A percentile compares a stretch with the other conserved stretches of the same genome.
Evolutionary conservation across 2,329 filamentous ascomycete species (phyloP).

Genomic region (Claviceps sp.): DNA sequence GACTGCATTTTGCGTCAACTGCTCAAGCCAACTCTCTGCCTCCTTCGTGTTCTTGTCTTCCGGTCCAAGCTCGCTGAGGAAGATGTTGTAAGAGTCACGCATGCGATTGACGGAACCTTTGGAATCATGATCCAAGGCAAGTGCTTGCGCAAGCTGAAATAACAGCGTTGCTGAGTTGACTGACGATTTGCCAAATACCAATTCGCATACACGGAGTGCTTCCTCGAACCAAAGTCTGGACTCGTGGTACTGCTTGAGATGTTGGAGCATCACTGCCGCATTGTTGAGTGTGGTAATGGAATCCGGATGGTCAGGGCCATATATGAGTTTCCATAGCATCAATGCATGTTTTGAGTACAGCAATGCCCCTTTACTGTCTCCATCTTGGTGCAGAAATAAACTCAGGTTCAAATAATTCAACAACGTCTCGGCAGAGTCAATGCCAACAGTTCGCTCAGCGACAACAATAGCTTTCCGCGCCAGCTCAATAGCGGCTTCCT

Average conservation of each 20-base stretch:
- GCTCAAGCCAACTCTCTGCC: slow-evolving; percentile 90
- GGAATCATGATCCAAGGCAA: slow-evolving; percentile 90
- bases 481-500: slow-evolving; percentile 86
- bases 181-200: slow-evolving; percentile 76
- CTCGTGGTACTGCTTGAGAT: slow-evolving; percentile 86
- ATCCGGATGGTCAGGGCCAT: slow-evolving; percentile 85
- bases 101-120: slow-evolving; percentile 85
- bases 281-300: slow-evolving; percentile 99
- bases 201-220: slow-evolving; percentile 77
- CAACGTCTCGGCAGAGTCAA: slow-evolving; percentile 88
- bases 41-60: slow-evolving; percentile 98
- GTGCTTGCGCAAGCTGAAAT: slow-evolving; percentile 91
- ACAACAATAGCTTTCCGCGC: slow-evolving; percentile 95
- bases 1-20: slow-evolving; percentile 90
- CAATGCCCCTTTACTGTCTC: slow-evolving; percentile 80
- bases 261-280: slow-evolving; percentile 94
- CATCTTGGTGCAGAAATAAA: slow-evolving; percentile 82
- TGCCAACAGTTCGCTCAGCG: slow-evolving; percentile 81
- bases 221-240: slow-evolving; percentile 95
- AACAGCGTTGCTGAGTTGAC: slow-evolving; percentile 89
- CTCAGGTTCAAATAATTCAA: slow-evolving; percentile 93
- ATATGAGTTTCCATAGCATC: slow-evolving; percentile 93
- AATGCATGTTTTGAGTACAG: slow-evolving; percentile 85
- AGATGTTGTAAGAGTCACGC: slow-evolving; percentile 94
- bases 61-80: slow-evolving; percentile 72